Base-by-base conservation (phyloP, 2,329 filamentous ascomycete species). In the Calonectria pseudoreteaudii region DNA sequence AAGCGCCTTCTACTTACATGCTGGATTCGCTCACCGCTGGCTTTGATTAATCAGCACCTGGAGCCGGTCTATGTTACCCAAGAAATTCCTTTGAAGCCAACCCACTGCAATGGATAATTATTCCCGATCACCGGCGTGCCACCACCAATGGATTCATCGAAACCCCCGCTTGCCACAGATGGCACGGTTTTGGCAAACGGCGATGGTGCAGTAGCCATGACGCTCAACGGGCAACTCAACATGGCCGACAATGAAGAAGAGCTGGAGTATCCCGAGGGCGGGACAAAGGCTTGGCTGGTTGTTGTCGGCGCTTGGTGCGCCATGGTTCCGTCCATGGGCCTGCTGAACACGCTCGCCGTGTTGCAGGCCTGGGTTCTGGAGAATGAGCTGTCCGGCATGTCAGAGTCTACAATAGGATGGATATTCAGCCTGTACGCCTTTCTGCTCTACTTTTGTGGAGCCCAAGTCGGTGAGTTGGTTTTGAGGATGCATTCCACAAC, bases 371-470 rank as follows among this genome's bases (percentile, higher is more conserved):
- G 94, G 82, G 85, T 95, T 31, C 85, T 89, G 49, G 88, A 86
- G n/a, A 86, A 95, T 77, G 91, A 94, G 74, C 85, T 95, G 14
- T 83, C 85, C 9, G 83, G 87, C 14, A 90, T 93, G 75, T 88
- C 86, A 41, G 89, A 91, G 53, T 90, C 90, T 14, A 88, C 86
- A 8, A 90, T 93, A 41, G 93, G 92, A 1, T 95, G 94, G 94
- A 94, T 95, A 71, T 94, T 94, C 77, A 90, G 91, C 76, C 85
- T 93, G 65, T 95, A 93, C 78, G 88, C 91, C 28, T 95, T 94
- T 80, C 86, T 95, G 49, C 87, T 92, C 18, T 94, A 94, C 81
- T 93, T 94, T 79, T 91, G 92, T 65, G 93, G 93, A 16, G 89
- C 94, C 0, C 92, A 94, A 79, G 90, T 94, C 52, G 93, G 83